Evolutionary conservation across 2,329 filamentous ascomycete species (phyloP), one percentile per base, ranked within the genome.

Genomic region (Phyllosticta citriasiana): DNA sequence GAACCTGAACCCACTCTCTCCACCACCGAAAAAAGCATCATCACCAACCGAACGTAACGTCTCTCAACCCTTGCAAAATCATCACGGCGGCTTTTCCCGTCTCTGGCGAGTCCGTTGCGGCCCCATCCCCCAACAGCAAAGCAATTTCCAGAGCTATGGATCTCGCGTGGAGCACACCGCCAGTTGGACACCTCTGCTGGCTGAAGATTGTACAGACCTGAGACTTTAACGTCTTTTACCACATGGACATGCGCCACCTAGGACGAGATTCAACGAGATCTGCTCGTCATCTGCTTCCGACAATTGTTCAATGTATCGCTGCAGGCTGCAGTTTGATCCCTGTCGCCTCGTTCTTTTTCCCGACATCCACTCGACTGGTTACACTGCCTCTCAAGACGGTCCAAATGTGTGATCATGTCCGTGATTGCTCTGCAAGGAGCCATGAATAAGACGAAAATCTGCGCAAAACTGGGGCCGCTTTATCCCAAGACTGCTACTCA

Each of bases 401-500:
- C 50, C 58, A n/a, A 56, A 25, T 33, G 51, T 33, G 33, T 33
- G 25, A 24, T 30, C 51, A 53, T 33, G 24, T 52, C 55, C 58
- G 59, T 57, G 53, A 35, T 9, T 57, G 25, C 27, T 33, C 59
- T 52, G 59, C 47, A 53, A 60, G 59, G 59, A 56, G 40, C 10
- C 47, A 27, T 53, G 50, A 25, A 30, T 16, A 26, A n/a, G 57
- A 60, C 53, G 14, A 47, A 40, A 47, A 47, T 47, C 40, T 47
- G 40, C 40, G 40, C 40, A n/a, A 47, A n/a, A 47, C 9, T 47
- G 40, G 40, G 40, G 40, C 14, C 40, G 40, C 40, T 47, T 47
- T 7, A 16, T 19, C 16, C 6, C 33, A 40, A 4, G 16, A 40
- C 9, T 14, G 16, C 9, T 12, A 40, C 7, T 22, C 19, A 22